These are phyloP conservation scores for Cystofilobasidium capitatum DNA, from an alignment of 768 basidiomycete genomes.

Conservation along the genomic window DNA sequence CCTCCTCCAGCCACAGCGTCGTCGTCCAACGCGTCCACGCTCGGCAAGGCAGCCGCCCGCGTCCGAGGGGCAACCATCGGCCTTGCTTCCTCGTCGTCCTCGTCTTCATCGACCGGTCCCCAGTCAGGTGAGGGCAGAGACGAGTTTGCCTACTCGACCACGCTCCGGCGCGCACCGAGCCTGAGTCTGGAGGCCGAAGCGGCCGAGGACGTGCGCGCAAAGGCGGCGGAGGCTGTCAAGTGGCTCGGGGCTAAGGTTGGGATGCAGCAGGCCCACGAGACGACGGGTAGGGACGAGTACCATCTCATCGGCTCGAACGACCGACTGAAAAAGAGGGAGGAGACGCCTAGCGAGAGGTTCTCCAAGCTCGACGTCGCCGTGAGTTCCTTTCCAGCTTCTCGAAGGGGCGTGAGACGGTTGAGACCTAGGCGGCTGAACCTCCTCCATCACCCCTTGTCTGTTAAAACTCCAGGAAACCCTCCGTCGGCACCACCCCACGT, in stretches of 20 bases:
- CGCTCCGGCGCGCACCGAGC: constrained; percentile 3
- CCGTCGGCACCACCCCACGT: constrained; percentile 11
- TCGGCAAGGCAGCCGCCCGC: no score
- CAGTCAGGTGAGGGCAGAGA: neutral
- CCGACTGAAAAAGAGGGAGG: constrained; percentile 18
- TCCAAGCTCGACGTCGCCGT: constrained; percentile 36
- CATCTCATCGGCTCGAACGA: neutral
- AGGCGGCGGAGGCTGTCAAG: neutral
- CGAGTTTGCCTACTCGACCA: constrained; percentile 21
- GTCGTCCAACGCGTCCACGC: neutral
- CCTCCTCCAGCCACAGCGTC: neutral
- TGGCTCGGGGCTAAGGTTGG: constrained; percentile 16
- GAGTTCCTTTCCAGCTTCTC: constrained; percentile 6
- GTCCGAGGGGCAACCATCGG: neutral
- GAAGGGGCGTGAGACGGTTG: neutral
- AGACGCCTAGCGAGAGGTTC: constrained; percentile 38
- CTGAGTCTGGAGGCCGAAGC: neutral
- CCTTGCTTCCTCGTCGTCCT: neutral
- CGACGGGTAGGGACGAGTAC: neutral
- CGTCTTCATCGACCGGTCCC: neutral
- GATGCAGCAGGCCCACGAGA: neutral
- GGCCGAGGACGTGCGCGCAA: neutral
- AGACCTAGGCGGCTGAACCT: neutral
- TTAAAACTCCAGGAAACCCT: constrained; percentile 19
- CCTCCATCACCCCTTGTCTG: no score